phyloP scores from a whole-genome alignment of 768 basidiomycete species.

The Agaricus subrufescens region DNA sequence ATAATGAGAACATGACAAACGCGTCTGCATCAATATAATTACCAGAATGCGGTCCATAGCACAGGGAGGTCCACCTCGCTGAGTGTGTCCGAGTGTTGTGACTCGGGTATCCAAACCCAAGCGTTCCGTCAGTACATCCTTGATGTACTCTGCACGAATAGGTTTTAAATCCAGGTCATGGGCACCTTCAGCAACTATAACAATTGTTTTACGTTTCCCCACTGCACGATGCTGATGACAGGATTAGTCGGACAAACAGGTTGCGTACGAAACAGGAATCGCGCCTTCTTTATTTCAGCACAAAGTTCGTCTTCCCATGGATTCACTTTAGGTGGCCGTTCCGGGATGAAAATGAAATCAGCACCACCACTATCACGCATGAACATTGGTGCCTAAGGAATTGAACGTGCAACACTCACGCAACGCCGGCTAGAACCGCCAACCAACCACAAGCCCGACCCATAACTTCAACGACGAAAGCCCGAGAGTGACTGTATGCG shows the following conservation, averaged over 20 bases:
- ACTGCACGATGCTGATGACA: slow-evolving; percentile 73
- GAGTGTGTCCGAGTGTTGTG: slow-evolving; percentile 95
- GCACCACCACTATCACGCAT: slow-evolving; percentile 64
- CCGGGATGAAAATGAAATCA: slow-evolving; percentile 97
- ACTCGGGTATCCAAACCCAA: slow-evolving; percentile 94
- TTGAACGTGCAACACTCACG: slow-evolving; percentile 38
- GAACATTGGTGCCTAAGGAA: neutral
- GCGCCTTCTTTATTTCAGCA: slow-evolving; percentile 69
- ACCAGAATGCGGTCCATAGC: slow-evolving; percentile 92
- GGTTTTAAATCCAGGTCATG: slow-evolving; percentile 83
- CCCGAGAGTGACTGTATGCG: slow-evolving; percentile 91
- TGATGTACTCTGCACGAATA: slow-evolving; percentile 90
- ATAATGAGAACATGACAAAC: neutral
- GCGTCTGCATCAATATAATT: slow-evolving; percentile 17
- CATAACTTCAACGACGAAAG: slow-evolving; percentile 99
- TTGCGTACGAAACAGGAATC: slow-evolving; percentile 19
- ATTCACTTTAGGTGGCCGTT: slow-evolving; percentile 71
- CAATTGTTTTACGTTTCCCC: slow-evolving; percentile 97
- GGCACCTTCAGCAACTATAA: slow-evolving; percentile 97
- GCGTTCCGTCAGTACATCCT: slow-evolving; percentile 79
- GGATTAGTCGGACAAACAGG: neutral
- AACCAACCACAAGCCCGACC: slow-evolving; percentile 99
- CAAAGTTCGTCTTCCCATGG: slow-evolving; percentile 96
- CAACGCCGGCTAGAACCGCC: slow-evolving; percentile 87
- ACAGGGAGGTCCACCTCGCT: slow-evolving; percentile 91